Evolutionary conservation across 2,329 filamentous ascomycete species (phyloP).

Genomic region (Ceratocystis cubensis): DNA sequence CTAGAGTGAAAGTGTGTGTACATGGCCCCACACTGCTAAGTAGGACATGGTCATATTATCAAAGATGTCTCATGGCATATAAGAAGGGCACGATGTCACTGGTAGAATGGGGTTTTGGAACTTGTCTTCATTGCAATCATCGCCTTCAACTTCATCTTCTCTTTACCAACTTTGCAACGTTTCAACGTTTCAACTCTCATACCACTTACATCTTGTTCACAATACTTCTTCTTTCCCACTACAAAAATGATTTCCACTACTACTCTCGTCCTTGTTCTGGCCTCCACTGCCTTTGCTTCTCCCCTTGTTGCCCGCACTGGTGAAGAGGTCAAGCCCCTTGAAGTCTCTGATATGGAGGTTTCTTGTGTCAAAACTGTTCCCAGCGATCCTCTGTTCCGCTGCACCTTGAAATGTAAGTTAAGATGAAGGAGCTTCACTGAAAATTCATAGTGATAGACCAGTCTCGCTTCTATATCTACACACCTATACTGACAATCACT

Average conservation of each 20-base stretch:
- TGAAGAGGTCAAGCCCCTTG: not conserved
- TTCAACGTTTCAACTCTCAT: not conserved
- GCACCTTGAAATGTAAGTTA: slow-evolving; percentile 16
- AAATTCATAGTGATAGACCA: not conserved
- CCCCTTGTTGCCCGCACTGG: not conserved
- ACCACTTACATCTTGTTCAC: not conserved
- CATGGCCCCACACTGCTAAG: not conserved
- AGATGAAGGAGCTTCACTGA: no score
- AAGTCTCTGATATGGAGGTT: slow-evolving; percentile 12
- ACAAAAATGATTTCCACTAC: not conserved
- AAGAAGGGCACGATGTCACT: not conserved
- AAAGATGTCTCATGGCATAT: not conserved
- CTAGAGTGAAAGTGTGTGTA: not conserved
- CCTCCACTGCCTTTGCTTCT: slow-evolving; percentile 1
- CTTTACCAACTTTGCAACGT: not conserved
- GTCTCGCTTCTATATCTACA: no score
- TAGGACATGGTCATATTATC: not conserved
- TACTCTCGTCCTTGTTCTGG: slow-evolving; percentile 9
- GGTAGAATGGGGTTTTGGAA: not conserved
- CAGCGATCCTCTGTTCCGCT: slow-evolving; percentile 6
- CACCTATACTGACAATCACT: not conserved
- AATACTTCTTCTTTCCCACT: not conserved
- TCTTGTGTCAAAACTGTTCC: not conserved
- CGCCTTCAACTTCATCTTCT: not conserved
- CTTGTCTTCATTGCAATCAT: not conserved